Percentiles rank a stretch among this genome's conserved stretches.
These are phyloP conservation scores for Przewalskia tangutica DNA, from an alignment of 257 asterid genomes.

Conservation along the genomic window DNA sequence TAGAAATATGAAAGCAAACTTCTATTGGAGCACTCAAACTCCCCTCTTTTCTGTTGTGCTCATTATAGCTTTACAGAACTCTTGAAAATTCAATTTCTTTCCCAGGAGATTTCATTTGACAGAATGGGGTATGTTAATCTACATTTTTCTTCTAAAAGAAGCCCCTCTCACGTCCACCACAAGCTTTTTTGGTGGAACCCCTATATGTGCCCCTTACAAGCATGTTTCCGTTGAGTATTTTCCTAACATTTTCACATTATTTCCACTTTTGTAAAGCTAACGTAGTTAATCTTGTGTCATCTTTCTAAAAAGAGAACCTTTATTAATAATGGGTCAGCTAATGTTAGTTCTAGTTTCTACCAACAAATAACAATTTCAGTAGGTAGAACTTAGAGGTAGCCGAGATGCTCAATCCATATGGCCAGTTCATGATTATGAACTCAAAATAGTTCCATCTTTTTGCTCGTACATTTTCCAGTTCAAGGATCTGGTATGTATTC, in stretches of 20 bases:
- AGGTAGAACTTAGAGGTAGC: neutral
- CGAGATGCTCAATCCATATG: neutral
- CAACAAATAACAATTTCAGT: neutral
- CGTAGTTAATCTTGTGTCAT: neutral
- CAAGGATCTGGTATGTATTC: slow-evolving; percentile 14
- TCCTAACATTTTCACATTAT: neutral
- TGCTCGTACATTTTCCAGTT: neutral
- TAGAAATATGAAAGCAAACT: neutral
- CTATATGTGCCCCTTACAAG: neutral
- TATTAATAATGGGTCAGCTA: neutral
- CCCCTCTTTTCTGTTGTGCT: neutral
- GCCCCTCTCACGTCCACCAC: neutral
- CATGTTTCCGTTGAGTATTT: neutral
- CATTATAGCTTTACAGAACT: neutral
- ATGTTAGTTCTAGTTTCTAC: neutral
- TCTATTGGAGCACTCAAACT: neutral
- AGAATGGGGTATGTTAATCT: neutral
- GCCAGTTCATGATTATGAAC: neutral
- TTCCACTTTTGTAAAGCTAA: neutral
- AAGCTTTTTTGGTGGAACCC: neutral
- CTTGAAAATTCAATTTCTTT: neutral
- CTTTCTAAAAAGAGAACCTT: neutral
- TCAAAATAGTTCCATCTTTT: neutral
- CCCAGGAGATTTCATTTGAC: neutral
- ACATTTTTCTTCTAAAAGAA: neutral